Conservation (phyloP, 768 basidiomycete species). For the Tricholomella constricta region DNA sequence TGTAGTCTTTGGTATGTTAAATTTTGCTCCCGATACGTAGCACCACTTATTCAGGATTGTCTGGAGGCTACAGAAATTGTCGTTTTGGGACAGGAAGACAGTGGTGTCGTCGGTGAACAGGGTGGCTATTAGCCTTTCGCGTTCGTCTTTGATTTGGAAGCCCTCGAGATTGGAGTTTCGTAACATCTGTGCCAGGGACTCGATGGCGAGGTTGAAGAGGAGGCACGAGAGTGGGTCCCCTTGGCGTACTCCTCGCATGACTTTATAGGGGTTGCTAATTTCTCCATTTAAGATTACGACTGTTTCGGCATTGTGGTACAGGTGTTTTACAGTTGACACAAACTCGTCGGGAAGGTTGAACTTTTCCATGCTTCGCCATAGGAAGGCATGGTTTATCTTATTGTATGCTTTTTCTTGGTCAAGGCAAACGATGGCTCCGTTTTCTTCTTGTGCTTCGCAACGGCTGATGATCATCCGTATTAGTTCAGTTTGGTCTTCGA, state of each 20-base stretch:
- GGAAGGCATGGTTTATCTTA: constrained; percentile 4
- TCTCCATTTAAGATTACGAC: constrained; percentile 5
- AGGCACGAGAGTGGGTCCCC: constrained; percentile 11
- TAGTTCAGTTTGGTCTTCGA: constrained; percentile 35
- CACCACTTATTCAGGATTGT: constrained; percentile 41
- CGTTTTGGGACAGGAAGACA: constrained; percentile 30
- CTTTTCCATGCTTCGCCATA: background rate
- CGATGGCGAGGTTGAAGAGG: constrained; percentile 8
- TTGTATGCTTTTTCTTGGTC: constrained; percentile 39
- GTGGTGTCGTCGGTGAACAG: constrained; percentile 48
- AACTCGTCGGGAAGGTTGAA: background rate
- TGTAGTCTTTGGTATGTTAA: constrained; percentile 43
- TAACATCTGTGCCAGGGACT: constrained; percentile 19
- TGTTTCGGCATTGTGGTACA: background rate
- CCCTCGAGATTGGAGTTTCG: constrained; percentile 30
- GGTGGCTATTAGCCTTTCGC: constrained; percentile 11
- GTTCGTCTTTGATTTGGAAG: constrained; percentile 18
- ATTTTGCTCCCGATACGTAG: constrained; percentile 38
- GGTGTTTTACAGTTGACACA: background rate
- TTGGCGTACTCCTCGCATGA: constrained; percentile 8
- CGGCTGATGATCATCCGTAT: constrained; percentile 22
- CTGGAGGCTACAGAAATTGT: constrained; percentile 26
- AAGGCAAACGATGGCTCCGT: background rate
- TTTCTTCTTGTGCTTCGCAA: background rate
- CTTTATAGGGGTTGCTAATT: constrained; percentile 3